phyloP scores from a whole-genome alignment of 1,284 basidiomycete species.

The Laetiporus sulphureus region DNA sequence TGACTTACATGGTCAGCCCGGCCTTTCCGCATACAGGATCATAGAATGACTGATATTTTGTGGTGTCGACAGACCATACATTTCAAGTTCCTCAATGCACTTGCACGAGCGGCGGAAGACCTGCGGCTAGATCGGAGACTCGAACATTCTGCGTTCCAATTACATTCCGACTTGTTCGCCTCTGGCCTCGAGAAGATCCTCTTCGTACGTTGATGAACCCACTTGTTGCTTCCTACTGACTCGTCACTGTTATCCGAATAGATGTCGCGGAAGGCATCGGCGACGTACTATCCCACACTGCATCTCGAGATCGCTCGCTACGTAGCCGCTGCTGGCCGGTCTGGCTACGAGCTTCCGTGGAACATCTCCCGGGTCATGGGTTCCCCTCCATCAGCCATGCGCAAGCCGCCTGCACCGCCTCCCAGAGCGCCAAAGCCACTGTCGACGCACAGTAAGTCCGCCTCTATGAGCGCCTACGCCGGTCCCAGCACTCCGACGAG shows the following conservation, averaged over 20 bases:
- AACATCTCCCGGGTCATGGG: slow-evolving; percentile 66
- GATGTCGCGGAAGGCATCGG: slow-evolving; percentile 90
- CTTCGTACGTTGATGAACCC: slow-evolving; percentile 38
- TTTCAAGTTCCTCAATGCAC: slow-evolving; percentile 75
- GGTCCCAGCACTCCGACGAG: background rate
- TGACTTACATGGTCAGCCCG: slow-evolving; percentile 81
- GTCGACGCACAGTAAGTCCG: slow-evolving; percentile 3
- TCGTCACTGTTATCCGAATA: slow-evolving; percentile 25
- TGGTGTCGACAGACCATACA: slow-evolving; percentile 62
- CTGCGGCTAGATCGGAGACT: slow-evolving; percentile 59
- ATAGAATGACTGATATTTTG: too few relatives aligned
- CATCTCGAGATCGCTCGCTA: slow-evolving; percentile 90
- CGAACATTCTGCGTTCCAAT: slow-evolving; percentile 69
- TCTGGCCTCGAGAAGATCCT: slow-evolving; percentile 84
- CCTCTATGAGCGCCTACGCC: background rate
- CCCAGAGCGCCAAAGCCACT: background rate
- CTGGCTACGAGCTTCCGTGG: slow-evolving; percentile 74
- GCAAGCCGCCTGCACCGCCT: slow-evolving; percentile 27
- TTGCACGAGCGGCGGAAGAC: slow-evolving; percentile 57
- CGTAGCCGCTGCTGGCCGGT: slow-evolving; percentile 52
- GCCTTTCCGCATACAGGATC: too few relatives aligned
- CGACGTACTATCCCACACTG: slow-evolving; percentile 86
- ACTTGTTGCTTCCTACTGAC: background rate
- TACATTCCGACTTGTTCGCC: slow-evolving; percentile 81
- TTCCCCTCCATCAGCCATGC: slow-evolving; percentile 52